Percentiles rank a stretch among this genome's conserved stretches.
Conservation (phyloP, 1,284 basidiomycete genomes). For the Somion occarium region DNA sequence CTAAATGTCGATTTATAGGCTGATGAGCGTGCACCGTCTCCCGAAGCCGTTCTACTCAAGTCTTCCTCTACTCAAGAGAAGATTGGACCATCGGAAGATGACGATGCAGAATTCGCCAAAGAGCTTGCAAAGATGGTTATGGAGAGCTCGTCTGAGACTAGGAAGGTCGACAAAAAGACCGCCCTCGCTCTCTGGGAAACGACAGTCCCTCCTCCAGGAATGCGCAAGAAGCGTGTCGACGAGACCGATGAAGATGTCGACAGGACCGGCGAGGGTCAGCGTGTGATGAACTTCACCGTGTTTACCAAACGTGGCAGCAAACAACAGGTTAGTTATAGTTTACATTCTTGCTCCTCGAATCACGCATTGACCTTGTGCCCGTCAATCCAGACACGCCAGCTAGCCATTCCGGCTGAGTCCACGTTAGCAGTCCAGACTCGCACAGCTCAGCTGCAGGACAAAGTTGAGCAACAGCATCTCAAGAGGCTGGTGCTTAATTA, state of each 20-base stretch:
- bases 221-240: constrained; percentile 56
- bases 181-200: constrained; percentile 84
- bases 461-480: constrained; percentile 91
- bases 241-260: constrained; percentile 43
- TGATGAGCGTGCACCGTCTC: constrained; percentile 67
- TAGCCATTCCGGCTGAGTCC: constrained; percentile 85
- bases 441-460: constrained; percentile 86
- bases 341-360: background rate
- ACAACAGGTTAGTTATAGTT: constrained; percentile 61
- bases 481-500: constrained; percentile 89
- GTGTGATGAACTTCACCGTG: constrained; percentile 89
- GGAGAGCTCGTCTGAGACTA: constrained; percentile 77
- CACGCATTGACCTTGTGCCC: background rate
- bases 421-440: constrained; percentile 86
- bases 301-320: constrained; percentile 94
- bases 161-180: constrained; percentile 81
- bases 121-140: constrained; percentile 95
- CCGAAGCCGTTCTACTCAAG: constrained; percentile 70
- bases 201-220: constrained; percentile 63
- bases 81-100: constrained; percentile 78
- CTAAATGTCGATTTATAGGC: constrained; percentile 43
- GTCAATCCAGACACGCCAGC: constrained; percentile 79
- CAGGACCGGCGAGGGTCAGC: constrained; percentile 20
- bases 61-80: constrained; percentile 52
- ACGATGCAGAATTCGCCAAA: constrained; percentile 90